phyloP scores from a whole-genome alignment of 2,329 filamentous ascomycete genomes.

The Hypoxylon sp. region DNA sequence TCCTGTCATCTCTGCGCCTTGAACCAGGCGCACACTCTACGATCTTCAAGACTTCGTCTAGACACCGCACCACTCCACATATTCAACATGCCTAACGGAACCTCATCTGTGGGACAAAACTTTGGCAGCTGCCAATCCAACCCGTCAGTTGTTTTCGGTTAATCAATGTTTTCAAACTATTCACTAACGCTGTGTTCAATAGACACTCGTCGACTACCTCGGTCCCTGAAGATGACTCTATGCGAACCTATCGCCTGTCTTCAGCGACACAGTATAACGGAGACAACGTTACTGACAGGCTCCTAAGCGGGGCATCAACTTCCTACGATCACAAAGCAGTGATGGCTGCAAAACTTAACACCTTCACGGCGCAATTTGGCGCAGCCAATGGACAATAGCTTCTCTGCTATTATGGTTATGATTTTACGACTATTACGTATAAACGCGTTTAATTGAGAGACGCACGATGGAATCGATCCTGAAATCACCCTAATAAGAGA shows the following conservation, averaged over 20 bases:
- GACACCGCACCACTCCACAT: constrained; percentile 21
- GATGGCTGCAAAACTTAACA: constrained; percentile 1
- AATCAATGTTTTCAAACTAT: neutral
- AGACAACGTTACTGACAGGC: constrained; percentile 26
- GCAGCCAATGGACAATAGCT: constrained; percentile 5
- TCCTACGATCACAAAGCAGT: constrained; percentile 26
- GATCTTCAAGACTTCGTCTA: neutral
- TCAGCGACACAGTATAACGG: neutral
- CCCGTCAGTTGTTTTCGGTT: constrained; percentile 27
- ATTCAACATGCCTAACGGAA: constrained; percentile 21
- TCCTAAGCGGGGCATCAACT: constrained; percentile 7
- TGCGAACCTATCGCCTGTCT: constrained; percentile 18
- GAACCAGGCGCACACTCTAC: neutral
- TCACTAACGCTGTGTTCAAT: constrained; percentile 20
- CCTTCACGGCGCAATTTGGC: constrained; percentile 11
- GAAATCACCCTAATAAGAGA: constrained; percentile 1
- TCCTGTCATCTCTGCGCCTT: neutral
- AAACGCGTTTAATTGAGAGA: constrained; percentile 5
- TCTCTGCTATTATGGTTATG: neutral
- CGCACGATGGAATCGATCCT: neutral
- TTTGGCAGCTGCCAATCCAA: constrained; percentile 18
- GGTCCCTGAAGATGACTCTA: constrained; percentile 17
- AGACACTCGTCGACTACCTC: constrained; percentile 36
- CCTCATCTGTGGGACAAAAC: constrained; percentile 33
- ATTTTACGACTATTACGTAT: constrained; percentile 19